These are phyloP conservation scores for Tuber aestivum DNA, from an alignment of 495 filamentous ascomycete genomes.

Conservation along the genomic window DNA sequence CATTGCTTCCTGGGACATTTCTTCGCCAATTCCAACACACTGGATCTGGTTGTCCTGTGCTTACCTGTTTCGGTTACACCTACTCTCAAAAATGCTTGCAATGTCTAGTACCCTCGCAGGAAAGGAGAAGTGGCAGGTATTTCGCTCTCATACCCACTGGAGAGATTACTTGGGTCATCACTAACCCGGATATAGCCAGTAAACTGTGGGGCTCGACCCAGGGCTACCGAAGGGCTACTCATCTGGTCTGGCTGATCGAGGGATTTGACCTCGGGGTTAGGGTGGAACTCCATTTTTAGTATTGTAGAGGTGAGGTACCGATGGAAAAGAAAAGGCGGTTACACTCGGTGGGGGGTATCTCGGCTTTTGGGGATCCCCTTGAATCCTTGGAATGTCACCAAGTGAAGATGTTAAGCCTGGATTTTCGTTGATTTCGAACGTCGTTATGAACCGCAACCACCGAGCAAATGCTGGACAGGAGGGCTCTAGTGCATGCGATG, in stretches of 20 bases:
- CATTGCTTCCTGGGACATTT: too few relatives aligned
- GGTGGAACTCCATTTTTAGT: neutral
- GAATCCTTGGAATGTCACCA: too few relatives aligned
- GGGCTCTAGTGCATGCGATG: too few relatives aligned
- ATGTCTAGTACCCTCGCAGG: neutral
- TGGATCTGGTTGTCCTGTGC: neutral
- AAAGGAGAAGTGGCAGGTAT: neutral
- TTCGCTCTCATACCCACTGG: neutral
- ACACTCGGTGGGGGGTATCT: too few relatives aligned
- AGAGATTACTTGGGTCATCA: neutral
- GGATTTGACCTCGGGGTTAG: neutral
- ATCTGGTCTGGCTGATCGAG: neutral
- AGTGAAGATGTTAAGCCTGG: too few relatives aligned
- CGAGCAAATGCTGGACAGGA: too few relatives aligned
- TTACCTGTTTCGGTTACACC: neutral
- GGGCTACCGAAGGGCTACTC: neutral
- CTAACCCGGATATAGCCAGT: neutral
- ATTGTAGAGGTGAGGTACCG: too few relatives aligned
- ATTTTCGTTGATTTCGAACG: too few relatives aligned
- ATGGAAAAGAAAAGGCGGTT: too few relatives aligned
- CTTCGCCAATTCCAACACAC: too few relatives aligned
- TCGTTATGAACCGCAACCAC: too few relatives aligned
- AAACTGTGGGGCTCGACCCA: neutral
- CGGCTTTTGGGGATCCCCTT: too few relatives aligned
- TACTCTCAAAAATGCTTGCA: neutral